These are phyloP conservation scores for Aspergillus intermedius DNA, from an alignment of 2,329 filamentous ascomycete genomes.

Conservation along the genomic window DNA sequence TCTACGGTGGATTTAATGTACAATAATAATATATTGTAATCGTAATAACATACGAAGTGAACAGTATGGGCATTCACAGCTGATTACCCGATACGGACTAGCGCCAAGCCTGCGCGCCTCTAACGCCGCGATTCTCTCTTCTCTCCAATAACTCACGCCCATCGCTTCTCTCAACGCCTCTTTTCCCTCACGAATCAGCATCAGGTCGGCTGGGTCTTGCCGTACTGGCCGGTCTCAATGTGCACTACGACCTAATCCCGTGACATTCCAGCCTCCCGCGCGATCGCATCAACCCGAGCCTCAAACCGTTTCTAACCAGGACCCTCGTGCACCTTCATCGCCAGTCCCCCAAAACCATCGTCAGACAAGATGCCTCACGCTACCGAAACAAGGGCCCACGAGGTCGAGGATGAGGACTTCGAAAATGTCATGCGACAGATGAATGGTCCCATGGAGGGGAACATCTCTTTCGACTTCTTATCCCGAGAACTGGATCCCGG, in stretches of 20 bases:
- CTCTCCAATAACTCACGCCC: conserved; percentile 3
- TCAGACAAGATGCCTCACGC: conserved; percentile 33
- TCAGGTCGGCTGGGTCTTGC: not conserved
- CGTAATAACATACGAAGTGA: not conserved
- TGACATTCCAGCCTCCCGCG: conserved; percentile 1
- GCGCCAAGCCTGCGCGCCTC: conserved; percentile 7
- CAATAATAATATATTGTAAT: conserved; percentile 8
- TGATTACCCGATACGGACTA: conserved; percentile 23
- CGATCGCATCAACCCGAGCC: not conserved
- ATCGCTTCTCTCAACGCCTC: not conserved
- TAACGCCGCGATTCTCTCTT: conserved; percentile 2
- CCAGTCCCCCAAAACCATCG: conserved; percentile 1
- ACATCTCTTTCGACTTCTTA: conserved; percentile 35
- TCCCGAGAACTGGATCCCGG: conserved; percentile 39
- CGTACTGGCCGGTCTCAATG: conserved; percentile 9
- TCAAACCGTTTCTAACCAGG: not conserved
- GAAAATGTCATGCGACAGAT: conserved; percentile 38
- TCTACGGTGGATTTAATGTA: conserved; percentile 49
- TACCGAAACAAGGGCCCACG: conserved; percentile 21
- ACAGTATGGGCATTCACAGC: conserved; percentile 6
- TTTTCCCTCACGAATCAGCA: not conserved
- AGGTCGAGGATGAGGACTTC: conserved; percentile 34
- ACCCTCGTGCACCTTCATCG: not conserved
- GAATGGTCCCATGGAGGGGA: conserved; percentile 31
- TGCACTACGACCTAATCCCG: not conserved